Evolutionary conservation across 805 yeast species (phyloP).

Genomic region (Cyberlindnera japonica): DNA sequence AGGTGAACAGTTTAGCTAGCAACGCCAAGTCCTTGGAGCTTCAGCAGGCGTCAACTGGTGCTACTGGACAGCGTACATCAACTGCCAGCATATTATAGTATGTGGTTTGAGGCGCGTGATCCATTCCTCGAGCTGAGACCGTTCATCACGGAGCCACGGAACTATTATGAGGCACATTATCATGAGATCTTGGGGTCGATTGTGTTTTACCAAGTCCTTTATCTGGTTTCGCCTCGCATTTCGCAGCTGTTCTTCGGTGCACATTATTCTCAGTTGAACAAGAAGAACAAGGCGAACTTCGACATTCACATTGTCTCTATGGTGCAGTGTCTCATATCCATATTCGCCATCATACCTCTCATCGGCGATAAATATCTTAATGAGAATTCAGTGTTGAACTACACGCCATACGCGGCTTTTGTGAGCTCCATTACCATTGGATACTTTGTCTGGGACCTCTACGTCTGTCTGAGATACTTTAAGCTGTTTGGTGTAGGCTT

Average conservation of each 20-base stretch:
- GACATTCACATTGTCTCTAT: slow-evolving; percentile 89
- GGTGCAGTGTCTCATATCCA: slow-evolving; percentile 72
- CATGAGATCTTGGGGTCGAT: slow-evolving; percentile 71
- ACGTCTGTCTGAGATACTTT: slow-evolving; percentile 61
- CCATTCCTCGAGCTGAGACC: slow-evolving; percentile 26
- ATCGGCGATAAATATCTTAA: slow-evolving; percentile 50
- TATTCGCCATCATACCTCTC: slow-evolving; percentile 58
- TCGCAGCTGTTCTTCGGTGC: slow-evolving; percentile 48
- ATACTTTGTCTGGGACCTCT: slow-evolving; percentile 87
- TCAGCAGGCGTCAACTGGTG: no score
- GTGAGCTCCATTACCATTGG: slow-evolving; percentile 73
- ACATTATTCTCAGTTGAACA: slow-evolving; percentile 45
- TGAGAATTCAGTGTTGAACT: slow-evolving; percentile 57
- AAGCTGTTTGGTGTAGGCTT: slow-evolving; percentile 77
- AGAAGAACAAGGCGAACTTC: slow-evolving; percentile 61
- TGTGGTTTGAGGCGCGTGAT: slow-evolving; percentile 17
- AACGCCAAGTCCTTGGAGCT: no score
- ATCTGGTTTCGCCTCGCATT: slow-evolving; percentile 48
- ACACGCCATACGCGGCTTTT: slow-evolving; percentile 71
- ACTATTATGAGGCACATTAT: slow-evolving; percentile 50
- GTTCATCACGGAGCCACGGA: slow-evolving; percentile 36
- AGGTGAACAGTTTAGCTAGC: no score
- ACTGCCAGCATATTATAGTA: no score
- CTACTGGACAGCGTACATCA: no score
- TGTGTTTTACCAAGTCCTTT: slow-evolving; percentile 54